A percentile compares a stretch with the other conserved stretches of the same genome.
Evolutionary conservation across 805 yeast species (phyloP).

Genomic region (Yamadazyma sp.): DNA sequence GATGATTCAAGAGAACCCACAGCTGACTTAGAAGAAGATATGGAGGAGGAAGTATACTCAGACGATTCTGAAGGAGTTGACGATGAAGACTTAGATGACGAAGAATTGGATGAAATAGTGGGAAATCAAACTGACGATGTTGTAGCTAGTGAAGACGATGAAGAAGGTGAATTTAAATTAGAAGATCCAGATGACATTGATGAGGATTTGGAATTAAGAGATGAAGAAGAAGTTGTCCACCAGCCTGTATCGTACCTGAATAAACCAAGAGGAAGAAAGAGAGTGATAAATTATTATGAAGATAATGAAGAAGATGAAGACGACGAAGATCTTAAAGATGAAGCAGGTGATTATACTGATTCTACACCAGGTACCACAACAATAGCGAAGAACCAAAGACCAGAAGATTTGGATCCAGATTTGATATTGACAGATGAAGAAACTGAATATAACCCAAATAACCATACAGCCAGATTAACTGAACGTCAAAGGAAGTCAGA

Average conservation of each 20-base stretch:
- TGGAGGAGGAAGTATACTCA: constrained; percentile 12
- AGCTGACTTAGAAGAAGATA: constrained; percentile 5
- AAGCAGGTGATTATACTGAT: neutral
- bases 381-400: constrained; percentile 13
- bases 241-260: constrained; percentile 3
- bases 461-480: constrained; percentile 49
- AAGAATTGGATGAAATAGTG: constrained; percentile 13
- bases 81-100: constrained; percentile 18
- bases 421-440: constrained; percentile 40
- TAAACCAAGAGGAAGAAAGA: constrained; percentile 27
- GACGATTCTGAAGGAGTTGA: constrained; percentile 17
- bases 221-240: constrained; percentile 19
- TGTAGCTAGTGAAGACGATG: constrained; percentile 22
- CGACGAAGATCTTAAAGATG: constrained; percentile 1
- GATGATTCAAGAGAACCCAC: constrained; percentile 9
- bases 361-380: constrained; percentile 2
- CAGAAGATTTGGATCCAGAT: constrained; percentile 34
- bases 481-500: constrained; percentile 47
- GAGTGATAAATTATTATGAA: constrained; percentile 37
- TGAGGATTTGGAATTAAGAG: constrained; percentile 32
- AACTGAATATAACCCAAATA: constrained; percentile 42
- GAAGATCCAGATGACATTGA: constrained; percentile 38
- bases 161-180: constrained; percentile 27
- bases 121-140: constrained; percentile 16
- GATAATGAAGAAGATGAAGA: constrained; percentile 26